Conservation (phyloP, 129 eudicot genomes). For the Saposhnikovia divaricata region DNA sequence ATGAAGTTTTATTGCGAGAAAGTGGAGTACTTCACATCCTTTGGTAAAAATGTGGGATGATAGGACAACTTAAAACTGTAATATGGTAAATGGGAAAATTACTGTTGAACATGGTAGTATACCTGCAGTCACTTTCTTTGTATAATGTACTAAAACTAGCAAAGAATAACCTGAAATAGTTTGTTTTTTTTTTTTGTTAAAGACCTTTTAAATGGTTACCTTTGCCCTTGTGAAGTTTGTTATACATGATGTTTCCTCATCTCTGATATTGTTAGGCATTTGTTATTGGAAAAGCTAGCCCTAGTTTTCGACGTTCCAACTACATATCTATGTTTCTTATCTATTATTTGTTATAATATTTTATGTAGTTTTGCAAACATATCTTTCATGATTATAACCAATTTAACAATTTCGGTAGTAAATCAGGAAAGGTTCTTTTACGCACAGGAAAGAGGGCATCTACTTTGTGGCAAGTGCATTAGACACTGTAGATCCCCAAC, state of each 20-base stretch:
- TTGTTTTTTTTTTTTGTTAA: too few species aligned
- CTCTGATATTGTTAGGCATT: background rate
- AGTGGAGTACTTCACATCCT: conserved; percentile 4
- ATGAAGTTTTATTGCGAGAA: conserved; percentile 16
- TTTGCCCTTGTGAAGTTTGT: background rate
- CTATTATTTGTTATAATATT: too few species aligned
- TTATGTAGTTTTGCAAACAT: too few species aligned
- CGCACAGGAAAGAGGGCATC: background rate
- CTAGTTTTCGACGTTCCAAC: background rate
- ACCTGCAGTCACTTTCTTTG: background rate
- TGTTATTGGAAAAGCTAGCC: background rate
- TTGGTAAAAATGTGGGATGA: too few species aligned
- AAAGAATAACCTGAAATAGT: background rate
- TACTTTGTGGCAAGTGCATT: too few species aligned
- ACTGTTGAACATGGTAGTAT: background rate
- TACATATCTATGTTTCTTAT: too few species aligned
- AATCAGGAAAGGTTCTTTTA: background rate
- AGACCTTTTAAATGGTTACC: background rate
- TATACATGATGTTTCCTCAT: background rate
- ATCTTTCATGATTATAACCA: background rate
- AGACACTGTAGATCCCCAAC: too few species aligned
- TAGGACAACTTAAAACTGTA: background rate
- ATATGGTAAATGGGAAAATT: background rate
- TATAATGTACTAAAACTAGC: background rate
- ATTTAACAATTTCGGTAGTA: too few species aligned